Base-by-base conservation (phyloP, 768 basidiomycete genomes). In the Trametes coccinea region DNA sequence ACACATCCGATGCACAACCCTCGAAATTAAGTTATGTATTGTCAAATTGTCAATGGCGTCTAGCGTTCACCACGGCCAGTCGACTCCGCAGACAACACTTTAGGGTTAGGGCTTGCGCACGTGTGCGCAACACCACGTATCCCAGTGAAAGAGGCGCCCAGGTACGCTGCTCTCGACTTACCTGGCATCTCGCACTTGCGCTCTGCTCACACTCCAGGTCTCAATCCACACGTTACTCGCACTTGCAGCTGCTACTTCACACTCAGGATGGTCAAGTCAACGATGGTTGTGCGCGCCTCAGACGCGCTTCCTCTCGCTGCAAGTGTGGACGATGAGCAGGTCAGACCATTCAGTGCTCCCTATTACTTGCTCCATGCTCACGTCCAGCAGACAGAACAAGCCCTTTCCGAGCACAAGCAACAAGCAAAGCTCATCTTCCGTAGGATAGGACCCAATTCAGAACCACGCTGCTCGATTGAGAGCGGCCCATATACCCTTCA, bases 391-490 rank as follows among this genome's bases (percentile, higher is more conserved):
- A 97, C 93, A 66, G 95, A 98, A 75, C 89, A 91, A 72, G 82
- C 89, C 58, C 79, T 99, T 43, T 93, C 95, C 71, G 97, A 98
- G 76, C 94, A 98, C 80, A 99, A 99, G 74, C 96, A 98, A 68
- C 96, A 99, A 74, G 87, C 95, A 34, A 99, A 99, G 75, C 83
- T 99, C 68, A 89, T 99, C 69, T 98, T 98, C 74, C 84, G 95
- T 61, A 87, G 97, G 41, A 88, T 99, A 70, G 93, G 92, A 30
- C 86, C 93, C 47, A 95, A 98, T 74, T 88, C 92, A 22, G 97
- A 99, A 73, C 94, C 95, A 8, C 84, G 91, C 39, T 98, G 97
- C 74, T 97, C 94, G 4, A 98, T 99, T 68, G 97, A 99, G 73
- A 93, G 92, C 61, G 95, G 94, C 0, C 84, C 84, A 64, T 97